Evolutionary conservation across 495 filamentous ascomycete genomes (phyloP).

Genomic region (Lepidopterella palustris): DNA sequence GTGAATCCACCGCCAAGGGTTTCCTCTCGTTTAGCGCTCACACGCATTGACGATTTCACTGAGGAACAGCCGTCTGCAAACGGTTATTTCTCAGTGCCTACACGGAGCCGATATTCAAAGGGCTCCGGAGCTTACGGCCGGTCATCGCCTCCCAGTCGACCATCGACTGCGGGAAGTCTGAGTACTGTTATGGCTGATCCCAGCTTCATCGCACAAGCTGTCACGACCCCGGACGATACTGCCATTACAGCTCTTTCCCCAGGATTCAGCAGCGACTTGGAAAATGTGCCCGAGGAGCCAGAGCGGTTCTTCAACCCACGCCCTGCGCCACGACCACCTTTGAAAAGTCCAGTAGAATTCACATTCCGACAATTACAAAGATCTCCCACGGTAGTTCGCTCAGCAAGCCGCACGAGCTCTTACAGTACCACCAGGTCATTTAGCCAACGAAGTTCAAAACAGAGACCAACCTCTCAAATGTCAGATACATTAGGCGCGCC

Average conservation of each 20-base stretch:
- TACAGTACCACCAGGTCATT: conserved; percentile 12
- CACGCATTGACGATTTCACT: conserved; percentile 19
- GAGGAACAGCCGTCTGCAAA: conserved; percentile 6
- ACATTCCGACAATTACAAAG: conserved; percentile 14
- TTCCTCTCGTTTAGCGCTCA: conserved; percentile 19
- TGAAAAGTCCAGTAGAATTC: conserved; percentile 17
- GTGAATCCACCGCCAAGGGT: conserved; percentile 20
- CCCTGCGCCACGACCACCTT: conserved; percentile 21
- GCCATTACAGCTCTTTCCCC: conserved; percentile 43
- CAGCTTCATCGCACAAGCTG: conserved; percentile 34
- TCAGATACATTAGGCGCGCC: conserved; percentile 29
- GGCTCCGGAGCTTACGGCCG: conserved; percentile 16
- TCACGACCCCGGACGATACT: conserved; percentile 46
- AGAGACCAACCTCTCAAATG: conserved; percentile 29
- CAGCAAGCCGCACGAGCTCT: conserved; percentile 14
- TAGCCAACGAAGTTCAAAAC: conserved; percentile 12
- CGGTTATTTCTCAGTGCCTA: background rate
- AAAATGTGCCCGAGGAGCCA: conserved; percentile 71
- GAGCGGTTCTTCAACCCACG: conserved; percentile 39
- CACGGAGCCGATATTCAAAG: conserved; percentile 1
- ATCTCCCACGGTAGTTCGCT: conserved; percentile 12
- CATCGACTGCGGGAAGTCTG: conserved; percentile 2
- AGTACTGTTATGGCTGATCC: conserved; percentile 21
- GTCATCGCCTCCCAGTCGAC: conserved; percentile 14
- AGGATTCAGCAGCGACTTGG: conserved; percentile 45